A percentile compares a stretch with the other conserved stretches of the same genome.
Evolutionary conservation across 176 grass and related monocot genomes (phyloP).

Genomic region (Echinochloa phyllopogon): DNA sequence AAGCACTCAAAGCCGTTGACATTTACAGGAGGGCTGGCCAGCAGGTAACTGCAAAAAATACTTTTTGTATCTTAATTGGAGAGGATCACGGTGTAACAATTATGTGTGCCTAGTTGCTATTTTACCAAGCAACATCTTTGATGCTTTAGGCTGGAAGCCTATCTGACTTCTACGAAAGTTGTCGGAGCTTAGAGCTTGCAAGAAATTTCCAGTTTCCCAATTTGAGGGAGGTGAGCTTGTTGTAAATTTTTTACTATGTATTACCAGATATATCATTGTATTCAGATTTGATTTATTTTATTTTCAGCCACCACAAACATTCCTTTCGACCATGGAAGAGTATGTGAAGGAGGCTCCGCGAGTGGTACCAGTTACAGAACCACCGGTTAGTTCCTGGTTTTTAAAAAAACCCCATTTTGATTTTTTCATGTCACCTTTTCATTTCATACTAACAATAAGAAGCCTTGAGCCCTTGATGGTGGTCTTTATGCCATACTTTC

Average conservation of each 20-base stretch:
- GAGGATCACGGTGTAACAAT: slow-evolving; percentile 18
- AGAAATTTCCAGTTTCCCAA: slow-evolving; percentile 98
- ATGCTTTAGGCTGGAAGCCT: slow-evolving; percentile 83
- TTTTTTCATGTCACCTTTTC: slow-evolving; percentile 12
- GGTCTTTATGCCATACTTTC: neutral
- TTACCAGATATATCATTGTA: slow-evolving; percentile 25
- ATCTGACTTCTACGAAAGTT: slow-evolving; percentile 95
- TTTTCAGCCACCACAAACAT: slow-evolving; percentile 87
- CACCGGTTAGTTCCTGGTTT: slow-evolving; percentile 60
- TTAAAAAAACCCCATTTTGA: neutral
- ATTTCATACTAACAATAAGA: neutral
- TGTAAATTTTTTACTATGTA: slow-evolving; percentile 31
- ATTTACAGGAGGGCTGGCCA: slow-evolving; percentile 91
- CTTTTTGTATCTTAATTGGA: neutral
- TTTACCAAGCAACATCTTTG: slow-evolving; percentile 27
- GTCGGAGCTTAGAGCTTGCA: slow-evolving; percentile 84
- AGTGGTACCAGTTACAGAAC: slow-evolving; percentile 72
- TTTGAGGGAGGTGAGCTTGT: slow-evolving; percentile 75
- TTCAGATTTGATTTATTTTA: slow-evolving; percentile 38
- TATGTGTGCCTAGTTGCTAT: neutral
- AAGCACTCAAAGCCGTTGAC: slow-evolving; percentile 90
- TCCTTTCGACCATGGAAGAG: slow-evolving; percentile 94
- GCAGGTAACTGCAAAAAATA: slow-evolving; percentile 57
- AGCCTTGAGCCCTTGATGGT: neutral
- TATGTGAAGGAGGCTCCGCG: slow-evolving; percentile 94